Conservation (phyloP, 1,284 basidiomycete species). For the Cryptococcus sp. region DNA sequence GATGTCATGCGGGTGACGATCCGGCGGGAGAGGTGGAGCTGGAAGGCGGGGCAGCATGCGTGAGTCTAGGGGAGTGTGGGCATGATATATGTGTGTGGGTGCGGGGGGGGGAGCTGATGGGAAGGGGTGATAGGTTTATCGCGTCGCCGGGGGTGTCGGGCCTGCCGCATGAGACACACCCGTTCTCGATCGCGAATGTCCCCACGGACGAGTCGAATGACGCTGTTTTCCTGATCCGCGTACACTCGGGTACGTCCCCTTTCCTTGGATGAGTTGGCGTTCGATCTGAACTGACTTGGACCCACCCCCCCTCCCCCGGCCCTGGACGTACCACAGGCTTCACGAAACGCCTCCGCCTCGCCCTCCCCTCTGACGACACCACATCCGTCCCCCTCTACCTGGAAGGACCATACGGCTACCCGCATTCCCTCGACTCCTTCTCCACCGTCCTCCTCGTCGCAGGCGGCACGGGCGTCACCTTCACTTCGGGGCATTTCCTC, state of each 20-base stretch:
- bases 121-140: slow-evolving; percentile 31
- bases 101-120: neutral
- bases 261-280: too few species aligned
- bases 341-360: slow-evolving; percentile 29
- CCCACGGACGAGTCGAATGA: slow-evolving; percentile 24
- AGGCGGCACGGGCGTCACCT: slow-evolving; percentile 45
- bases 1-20: slow-evolving; percentile 58
- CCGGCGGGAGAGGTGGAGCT: slow-evolving; percentile 51
- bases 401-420: slow-evolving; percentile 47
- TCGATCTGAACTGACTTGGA: slow-evolving; percentile 16
- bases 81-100: too few species aligned
- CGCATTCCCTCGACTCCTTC: slow-evolving; percentile 25
- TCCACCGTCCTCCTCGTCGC: slow-evolving; percentile 40
- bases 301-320: too few species aligned
- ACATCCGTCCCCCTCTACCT: slow-evolving; percentile 29
- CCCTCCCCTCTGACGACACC: slow-evolving; percentile 12
- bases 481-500: slow-evolving; percentile 32
- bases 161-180: slow-evolving; percentile 43
- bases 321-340: slow-evolving; percentile 27
- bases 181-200: slow-evolving; percentile 45
- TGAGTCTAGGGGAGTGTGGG: too few species aligned
- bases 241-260: slow-evolving; percentile 33
- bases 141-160: slow-evolving; percentile 35
- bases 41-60: slow-evolving; percentile 60
- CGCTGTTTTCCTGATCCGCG: slow-evolving; percentile 39